Evolutionary conservation across 2,329 filamentous ascomycete genomes (phyloP), one percentile per base, ranked within the genome.

Genomic region (Penicillium occitanis): DNA sequence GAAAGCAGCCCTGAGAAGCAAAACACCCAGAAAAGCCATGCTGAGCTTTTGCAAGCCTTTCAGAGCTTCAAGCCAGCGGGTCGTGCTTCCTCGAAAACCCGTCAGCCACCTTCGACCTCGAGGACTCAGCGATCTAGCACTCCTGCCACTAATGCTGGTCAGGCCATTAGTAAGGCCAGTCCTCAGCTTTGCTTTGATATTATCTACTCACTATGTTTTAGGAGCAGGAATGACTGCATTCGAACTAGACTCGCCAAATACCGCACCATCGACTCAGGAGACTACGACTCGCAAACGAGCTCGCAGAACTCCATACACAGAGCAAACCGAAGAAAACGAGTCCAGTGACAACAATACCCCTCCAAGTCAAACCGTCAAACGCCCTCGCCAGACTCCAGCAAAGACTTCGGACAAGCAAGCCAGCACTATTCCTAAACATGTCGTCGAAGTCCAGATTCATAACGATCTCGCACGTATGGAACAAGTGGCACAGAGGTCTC

Each of bases 21-120:
- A 28, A 13, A 11, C 3, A 62, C 7, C 10, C 33, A 53, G 8
- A 30, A 66, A 22, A 57, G 51, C 25, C 40, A 35, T 25, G 37
- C 51, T 19, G 44, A 58, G 28, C 61, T 66, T 1, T 37, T 66
- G 8, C 51, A 60, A 51, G 35, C 61, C 1, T 66, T 66, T 33
- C 53, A 63, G 8, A 60, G 19, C 46, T 66, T 35, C 44, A 63
- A 28, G 8, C 55, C 53, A 44, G 57, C 37, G n/a, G 57, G 42
- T 42, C 30, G 33, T 53, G 53, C n/a, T 8, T 0, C 22, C 1
- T 50, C 64, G 5, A 48, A 33, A 0, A 50, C 60, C 3, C 60
- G 42, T 5, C 64, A 58, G 33, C 53, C 33, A 3, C 17, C 62
- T 2, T 59, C 40, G 7, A n/a, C 42, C 8, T 25, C 53, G 3